Percentiles rank a stretch among this genome's conserved stretches.
Evolutionary conservation across 164 flowering plant species (phyloP).

Genomic region (Nymphaea colorata): DNA sequence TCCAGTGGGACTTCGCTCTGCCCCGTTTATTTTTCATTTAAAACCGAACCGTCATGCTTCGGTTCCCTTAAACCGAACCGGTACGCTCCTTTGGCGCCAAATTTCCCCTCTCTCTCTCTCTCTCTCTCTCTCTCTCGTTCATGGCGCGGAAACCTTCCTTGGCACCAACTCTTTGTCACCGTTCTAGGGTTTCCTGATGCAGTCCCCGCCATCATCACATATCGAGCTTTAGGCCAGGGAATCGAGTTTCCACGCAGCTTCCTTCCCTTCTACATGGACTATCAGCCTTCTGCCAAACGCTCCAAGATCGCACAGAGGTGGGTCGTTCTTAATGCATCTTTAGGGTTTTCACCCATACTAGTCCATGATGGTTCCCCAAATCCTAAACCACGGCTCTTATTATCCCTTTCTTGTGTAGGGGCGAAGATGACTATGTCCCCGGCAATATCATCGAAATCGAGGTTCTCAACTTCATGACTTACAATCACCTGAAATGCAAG

Average conservation of each 20-base stretch:
- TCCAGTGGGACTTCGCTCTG: too few relatives aligned
- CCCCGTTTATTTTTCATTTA: too few relatives aligned
- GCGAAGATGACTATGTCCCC: constrained; percentile 73
- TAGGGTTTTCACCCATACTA: background rate
- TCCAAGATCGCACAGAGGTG: constrained; percentile 34
- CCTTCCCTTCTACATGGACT: background rate
- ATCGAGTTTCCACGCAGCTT: background rate
- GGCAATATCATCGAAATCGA: constrained; percentile 82
- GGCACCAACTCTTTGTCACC: background rate
- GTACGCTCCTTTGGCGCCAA: background rate
- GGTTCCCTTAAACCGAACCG: background rate
- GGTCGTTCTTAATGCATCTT: background rate
- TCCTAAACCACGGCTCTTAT: background rate
- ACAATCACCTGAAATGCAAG: constrained; percentile 41
- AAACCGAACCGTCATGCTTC: too few relatives aligned
- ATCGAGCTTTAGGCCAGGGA: background rate
- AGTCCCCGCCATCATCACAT: background rate
- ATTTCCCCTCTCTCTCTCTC: background rate
- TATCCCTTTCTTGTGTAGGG: constrained; percentile 27
- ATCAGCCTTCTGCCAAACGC: constrained; percentile 21
- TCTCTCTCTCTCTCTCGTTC: background rate
- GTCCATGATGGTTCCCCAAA: background rate
- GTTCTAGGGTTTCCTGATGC: background rate
- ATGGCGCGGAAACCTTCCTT: background rate
- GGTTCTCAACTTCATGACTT: constrained; percentile 84